Evolutionary conservation across 2,329 filamentous ascomycete genomes (phyloP), one percentile per base, ranked within the genome.

Genomic region (Blumeria hordei): DNA sequence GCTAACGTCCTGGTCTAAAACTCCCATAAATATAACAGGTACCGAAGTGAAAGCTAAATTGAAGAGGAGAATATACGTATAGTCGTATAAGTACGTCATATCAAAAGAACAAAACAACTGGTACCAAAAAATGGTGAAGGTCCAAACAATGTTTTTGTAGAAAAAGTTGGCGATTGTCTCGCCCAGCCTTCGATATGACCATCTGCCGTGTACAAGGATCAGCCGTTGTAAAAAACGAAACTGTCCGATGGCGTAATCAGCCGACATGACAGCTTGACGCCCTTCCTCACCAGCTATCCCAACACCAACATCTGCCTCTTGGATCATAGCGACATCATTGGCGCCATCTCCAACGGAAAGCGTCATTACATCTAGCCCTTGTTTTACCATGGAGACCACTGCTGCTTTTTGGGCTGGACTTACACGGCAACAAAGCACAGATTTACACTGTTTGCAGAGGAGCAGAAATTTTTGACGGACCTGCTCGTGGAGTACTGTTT

Each of bases 91-190:
- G 66, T 95, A 96, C 49, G 90, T 90, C 68, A 90, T 88, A 70
- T 98, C 92, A 67, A 93, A 95, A 69, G 94, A 83, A 72, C 85
- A 87, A 69, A 84, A 98, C 55, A 94, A 86, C 66, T 93, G 88
- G 69, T 85, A 98, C 90, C 90, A 96, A 75, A 96, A 95, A 57
- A 98, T 84, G 45, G 83, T 78, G 65, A 95, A 90, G 0, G 87
- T 92, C 92, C 92, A 98, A 54, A 96, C 83, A 69, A 98, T 84
- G 72, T 96, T 98, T 83, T 98, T 98, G 78, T 96, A 98, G 74
- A 98, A 98, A 75, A 98, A 98, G 68, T 98, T 98, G 67, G 88
- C 87, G 64, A 93, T 95, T 50, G 83, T 85, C 71, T 98, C 92
- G 34, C 83, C 87, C 67, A 98, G 72, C 62, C 92, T 80, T 54